Conservation (phyloP, 2,329 filamentous ascomycete genomes). For the Microascus cirrosus region DNA sequence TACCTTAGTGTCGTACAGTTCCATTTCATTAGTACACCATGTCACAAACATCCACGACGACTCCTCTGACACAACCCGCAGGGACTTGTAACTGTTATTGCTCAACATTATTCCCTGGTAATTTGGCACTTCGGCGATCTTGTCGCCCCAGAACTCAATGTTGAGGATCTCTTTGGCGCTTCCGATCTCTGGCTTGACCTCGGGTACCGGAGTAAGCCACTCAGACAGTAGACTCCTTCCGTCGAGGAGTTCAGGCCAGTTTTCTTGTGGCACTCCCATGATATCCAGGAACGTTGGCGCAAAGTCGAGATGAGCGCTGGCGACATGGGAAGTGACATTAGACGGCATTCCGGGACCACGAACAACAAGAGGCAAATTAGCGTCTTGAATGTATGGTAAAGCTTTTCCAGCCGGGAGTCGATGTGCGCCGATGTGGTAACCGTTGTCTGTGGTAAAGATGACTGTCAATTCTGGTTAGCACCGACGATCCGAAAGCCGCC, state of each 20-base stretch:
- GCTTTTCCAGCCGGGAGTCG: slow-evolving; percentile 46
- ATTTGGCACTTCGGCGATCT: too few relatives aligned
- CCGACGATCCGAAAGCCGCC: too few relatives aligned
- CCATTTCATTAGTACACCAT: slow-evolving; percentile 58
- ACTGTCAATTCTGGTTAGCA: too few relatives aligned
- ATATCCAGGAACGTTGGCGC: slow-evolving; percentile 46
- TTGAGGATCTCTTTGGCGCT: slow-evolving; percentile 38
- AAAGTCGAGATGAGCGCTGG: slow-evolving; percentile 53
- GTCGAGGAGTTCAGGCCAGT: slow-evolving; percentile 41
- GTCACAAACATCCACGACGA: slow-evolving; percentile 57
- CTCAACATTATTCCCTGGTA: slow-evolving; percentile 7
- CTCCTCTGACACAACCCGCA: slow-evolving; percentile 38
- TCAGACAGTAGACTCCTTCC: too few relatives aligned
- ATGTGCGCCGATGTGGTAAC: slow-evolving; percentile 50
- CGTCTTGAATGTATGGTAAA: slow-evolving; percentile 47
- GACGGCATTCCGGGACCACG: slow-evolving; percentile 40
- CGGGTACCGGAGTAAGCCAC: slow-evolving; percentile 38
- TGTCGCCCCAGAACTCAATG: slow-evolving; percentile 43
- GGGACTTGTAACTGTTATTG: slow-evolving; percentile 50
- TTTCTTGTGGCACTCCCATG: slow-evolving; percentile 25
- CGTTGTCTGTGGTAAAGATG: slow-evolving; percentile 49
- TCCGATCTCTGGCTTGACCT: slow-evolving; percentile 17
- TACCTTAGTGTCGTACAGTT: slow-evolving; percentile 53
- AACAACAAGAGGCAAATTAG: slow-evolving; percentile 45
- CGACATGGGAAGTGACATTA: slow-evolving; percentile 25